phyloP scores from a whole-genome alignment of 148 eudicot genomes.

The Euryodendron excelsum region DNA sequence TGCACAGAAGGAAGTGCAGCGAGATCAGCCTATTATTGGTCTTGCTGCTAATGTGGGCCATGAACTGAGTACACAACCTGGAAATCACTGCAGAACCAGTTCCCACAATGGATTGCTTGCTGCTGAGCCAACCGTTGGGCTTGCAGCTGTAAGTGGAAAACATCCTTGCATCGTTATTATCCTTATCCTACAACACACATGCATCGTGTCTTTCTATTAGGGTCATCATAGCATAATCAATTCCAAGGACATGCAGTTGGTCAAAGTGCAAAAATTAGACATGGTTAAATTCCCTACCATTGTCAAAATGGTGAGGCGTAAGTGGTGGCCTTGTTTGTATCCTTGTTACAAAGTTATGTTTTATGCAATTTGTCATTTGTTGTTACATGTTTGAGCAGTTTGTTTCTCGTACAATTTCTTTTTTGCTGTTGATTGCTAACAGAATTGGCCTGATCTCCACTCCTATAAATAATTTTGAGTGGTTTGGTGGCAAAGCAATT shows the following conservation, averaged over 20 bases:
- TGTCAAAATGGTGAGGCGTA: neutral
- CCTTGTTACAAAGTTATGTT: neutral
- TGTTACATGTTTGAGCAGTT: neutral
- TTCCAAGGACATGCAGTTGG: neutral
- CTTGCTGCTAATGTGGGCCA: constrained; percentile 31
- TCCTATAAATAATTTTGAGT: neutral
- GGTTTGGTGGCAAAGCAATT: neutral
- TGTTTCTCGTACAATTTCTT: neutral
- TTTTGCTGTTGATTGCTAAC: neutral
- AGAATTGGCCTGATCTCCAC: neutral
- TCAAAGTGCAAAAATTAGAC: neutral
- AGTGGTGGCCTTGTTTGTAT: neutral
- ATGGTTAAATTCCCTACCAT: neutral
- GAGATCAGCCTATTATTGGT: constrained; percentile 17
- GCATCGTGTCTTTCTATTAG: neutral
- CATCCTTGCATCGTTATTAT: neutral
- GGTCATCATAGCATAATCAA: neutral
- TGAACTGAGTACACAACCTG: constrained; percentile 16
- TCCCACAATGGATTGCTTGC: constrained; percentile 23
- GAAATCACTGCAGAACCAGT: constrained; percentile 18
- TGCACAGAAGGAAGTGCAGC: constrained; percentile 4
- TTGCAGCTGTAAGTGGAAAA: constrained; percentile 46
- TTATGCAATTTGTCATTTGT: neutral
- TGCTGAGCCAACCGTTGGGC: constrained; percentile 34
- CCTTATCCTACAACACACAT: neutral